phyloP scores from a whole-genome alignment of 768 basidiomycete genomes.

The Harrya chromipes region DNA sequence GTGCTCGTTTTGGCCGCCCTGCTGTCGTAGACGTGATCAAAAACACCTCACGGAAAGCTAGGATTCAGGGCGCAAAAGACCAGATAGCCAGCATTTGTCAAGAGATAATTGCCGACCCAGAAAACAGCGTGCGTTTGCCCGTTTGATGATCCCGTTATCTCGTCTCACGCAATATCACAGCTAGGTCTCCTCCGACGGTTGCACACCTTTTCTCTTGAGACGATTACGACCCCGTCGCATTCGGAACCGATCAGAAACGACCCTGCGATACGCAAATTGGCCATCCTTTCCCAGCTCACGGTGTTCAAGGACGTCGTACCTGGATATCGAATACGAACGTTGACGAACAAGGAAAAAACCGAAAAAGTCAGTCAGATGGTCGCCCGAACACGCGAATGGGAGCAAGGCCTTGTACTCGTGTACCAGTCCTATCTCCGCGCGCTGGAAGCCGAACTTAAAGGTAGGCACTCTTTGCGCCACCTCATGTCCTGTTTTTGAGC shows the following conservation, averaged over 20 bases:
- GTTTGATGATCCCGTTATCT: conserved; percentile 1
- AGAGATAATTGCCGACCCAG: conserved; percentile 91
- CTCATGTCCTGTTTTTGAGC: conserved; percentile 18
- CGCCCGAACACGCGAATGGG: conserved; percentile 85
- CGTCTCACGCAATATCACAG: conserved; percentile 40
- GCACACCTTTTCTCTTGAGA: conserved; percentile 81
- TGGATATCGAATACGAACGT: conserved; percentile 88
- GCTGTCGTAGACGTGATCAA: conserved; percentile 71
- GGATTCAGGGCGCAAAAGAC: conserved; percentile 81
- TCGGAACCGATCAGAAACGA: conserved; percentile 77
- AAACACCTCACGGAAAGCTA: conserved; percentile 59
- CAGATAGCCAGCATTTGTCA: conserved; percentile 93
- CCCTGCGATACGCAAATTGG: conserved; percentile 76
- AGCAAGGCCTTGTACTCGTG: conserved; percentile 84
- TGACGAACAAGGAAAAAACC: conserved; percentile 87
- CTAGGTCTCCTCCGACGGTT: conserved; percentile 85
- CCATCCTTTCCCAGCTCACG: conserved; percentile 85
- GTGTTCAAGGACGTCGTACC: conserved; percentile 97
- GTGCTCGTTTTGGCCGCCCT: conserved; percentile 82
- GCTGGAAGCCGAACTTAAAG: conserved; percentile 85
- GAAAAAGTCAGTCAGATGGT: conserved; percentile 97
- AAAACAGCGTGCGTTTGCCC: conserved; percentile 72
- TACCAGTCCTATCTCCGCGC: conserved; percentile 88
- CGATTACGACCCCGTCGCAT: conserved; percentile 66
- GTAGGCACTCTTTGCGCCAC: conserved; percentile 31